These are phyloP conservation scores for Sonneratia caseolaris DNA, from an alignment of 345 rosid species.

Conservation along the genomic window DNA sequence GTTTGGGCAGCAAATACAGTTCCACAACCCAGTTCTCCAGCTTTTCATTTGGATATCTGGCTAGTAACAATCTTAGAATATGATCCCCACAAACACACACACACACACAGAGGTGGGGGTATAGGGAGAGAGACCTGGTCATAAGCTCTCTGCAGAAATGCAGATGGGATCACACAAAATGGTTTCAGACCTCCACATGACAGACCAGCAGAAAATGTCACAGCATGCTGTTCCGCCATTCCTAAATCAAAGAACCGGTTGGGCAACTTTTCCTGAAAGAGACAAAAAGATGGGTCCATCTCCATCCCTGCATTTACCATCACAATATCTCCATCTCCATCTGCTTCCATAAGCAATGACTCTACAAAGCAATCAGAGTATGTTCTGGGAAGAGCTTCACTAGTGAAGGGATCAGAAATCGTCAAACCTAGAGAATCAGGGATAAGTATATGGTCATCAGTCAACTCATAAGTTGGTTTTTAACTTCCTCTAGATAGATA, in stretches of 20 bases:
- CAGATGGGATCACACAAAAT: constrained; percentile 77
- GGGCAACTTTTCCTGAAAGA: constrained; percentile 62
- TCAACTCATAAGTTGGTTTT: background rate
- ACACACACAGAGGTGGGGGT: background rate
- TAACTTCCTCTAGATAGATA: background rate
- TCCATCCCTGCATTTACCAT: constrained; percentile 78
- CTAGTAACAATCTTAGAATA: background rate
- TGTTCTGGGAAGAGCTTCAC: constrained; percentile 34
- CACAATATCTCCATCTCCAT: constrained; percentile 74
- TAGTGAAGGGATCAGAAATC: constrained; percentile 12
- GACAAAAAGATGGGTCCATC: constrained; percentile 53
- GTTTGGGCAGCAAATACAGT: background rate
- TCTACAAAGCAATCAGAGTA: constrained; percentile 77
- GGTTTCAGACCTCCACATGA: constrained; percentile 91
- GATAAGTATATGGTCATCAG: background rate
- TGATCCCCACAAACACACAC: background rate
- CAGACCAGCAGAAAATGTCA: constrained; percentile 94
- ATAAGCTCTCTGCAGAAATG: constrained; percentile 87
- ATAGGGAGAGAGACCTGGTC: constrained; percentile 57
- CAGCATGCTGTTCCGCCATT: constrained; percentile 94
- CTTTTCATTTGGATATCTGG: background rate
- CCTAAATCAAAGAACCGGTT: constrained; percentile 75
- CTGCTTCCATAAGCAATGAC: constrained; percentile 68
- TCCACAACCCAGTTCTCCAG: background rate
- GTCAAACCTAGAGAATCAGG: constrained; percentile 26